A percentile compares a stretch with the other conserved stretches of the same genome.
Evolutionary conservation across 345 rosid species (phyloP).

Genomic region (Euclidium syriacum): DNA sequence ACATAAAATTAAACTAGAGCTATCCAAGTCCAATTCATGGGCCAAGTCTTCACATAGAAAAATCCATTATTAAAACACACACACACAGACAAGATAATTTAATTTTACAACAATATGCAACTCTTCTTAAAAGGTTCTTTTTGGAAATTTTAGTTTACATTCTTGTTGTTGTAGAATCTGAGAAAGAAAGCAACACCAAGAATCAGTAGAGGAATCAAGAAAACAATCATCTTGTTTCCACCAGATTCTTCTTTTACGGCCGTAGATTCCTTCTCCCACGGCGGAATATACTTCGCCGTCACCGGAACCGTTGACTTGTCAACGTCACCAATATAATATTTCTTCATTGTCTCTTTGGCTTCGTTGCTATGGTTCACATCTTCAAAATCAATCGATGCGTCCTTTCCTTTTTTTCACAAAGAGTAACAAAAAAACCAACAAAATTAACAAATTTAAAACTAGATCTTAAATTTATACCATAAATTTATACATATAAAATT

Average conservation of each 20-base stretch:
- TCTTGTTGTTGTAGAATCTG: conserved; percentile 37
- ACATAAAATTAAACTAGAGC: no score
- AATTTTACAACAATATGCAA: no score
- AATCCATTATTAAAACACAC: no score
- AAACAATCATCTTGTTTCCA: conserved; percentile 40
- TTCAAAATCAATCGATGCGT: conserved; percentile 72
- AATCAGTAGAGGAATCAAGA: conserved; percentile 58
- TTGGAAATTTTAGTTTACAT: background rate
- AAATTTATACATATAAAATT: no score
- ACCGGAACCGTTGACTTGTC: conserved; percentile 50
- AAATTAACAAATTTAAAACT: no score
- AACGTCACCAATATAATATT: conserved; percentile 58
- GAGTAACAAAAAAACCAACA: background rate
- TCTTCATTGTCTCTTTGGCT: conserved; percentile 56
- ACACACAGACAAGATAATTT: no score
- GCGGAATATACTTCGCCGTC: conserved; percentile 32
- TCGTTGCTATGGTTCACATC: conserved; percentile 69
- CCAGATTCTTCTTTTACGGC: conserved; percentile 20
- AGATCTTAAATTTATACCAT: no score
- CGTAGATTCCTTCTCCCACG: conserved; percentile 26
- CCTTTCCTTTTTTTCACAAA: conserved; percentile 44
- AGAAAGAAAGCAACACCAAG: conserved; percentile 58
- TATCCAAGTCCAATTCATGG: no score
- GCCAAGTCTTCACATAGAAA: no score
- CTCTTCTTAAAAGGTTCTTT: no score